Evolutionary conservation across 129 eudicot species (phyloP).

Genomic region (Flaveria sonorensis): DNA sequence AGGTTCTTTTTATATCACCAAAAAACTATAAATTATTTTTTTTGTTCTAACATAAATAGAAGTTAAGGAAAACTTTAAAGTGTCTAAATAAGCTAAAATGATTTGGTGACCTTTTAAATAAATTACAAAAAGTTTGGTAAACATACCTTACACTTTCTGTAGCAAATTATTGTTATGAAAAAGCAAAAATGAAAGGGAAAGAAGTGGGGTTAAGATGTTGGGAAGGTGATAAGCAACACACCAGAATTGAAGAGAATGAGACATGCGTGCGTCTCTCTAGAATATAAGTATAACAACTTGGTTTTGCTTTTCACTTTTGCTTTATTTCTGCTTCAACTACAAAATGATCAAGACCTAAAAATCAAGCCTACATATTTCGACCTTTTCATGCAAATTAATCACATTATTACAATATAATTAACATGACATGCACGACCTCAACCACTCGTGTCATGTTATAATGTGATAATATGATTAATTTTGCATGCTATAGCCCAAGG

Average conservation of each 20-base stretch:
- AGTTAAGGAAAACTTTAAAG: not conserved
- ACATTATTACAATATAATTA: too few relatives aligned
- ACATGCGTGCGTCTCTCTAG: not conserved
- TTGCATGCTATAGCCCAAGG: too few relatives aligned
- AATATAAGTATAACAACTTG: not conserved
- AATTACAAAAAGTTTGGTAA: not conserved
- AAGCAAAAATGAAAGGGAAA: conserved; percentile 2
- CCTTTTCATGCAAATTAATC: not conserved
- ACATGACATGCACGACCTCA: too few relatives aligned
- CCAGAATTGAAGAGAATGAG: conserved; percentile 1
- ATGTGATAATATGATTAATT: too few relatives aligned
- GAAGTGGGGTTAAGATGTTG: conserved; percentile 21
- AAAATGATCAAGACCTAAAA: not conserved
- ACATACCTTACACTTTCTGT: not conserved
- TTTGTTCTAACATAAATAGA: not conserved
- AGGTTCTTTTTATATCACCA: not conserved
- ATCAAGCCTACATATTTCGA: conserved; percentile 13
- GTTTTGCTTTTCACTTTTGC: conserved; percentile 1
- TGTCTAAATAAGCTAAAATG: not conserved
- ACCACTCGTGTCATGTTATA: too few relatives aligned
- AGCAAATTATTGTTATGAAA: not conserved
- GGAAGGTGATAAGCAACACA: conserved; percentile 19
- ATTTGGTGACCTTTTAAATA: not conserved
- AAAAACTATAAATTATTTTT: not conserved
- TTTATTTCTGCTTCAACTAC: not conserved